Conservation (phyloP, 225 moss, liverwort and hornwort genomes). For the Marchantia paleacea region DNA sequence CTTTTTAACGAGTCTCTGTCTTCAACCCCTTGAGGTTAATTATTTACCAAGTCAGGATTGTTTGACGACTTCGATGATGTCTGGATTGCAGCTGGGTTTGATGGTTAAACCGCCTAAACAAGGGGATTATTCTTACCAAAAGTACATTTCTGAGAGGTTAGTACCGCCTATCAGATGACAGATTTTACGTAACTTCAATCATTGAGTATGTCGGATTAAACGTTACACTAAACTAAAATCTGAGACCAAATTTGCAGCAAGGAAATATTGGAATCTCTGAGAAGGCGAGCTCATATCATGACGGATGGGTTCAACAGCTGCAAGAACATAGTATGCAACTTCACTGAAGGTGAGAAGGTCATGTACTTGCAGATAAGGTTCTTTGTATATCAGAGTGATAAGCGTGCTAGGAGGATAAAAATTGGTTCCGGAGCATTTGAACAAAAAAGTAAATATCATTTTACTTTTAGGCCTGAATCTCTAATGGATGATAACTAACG, state of each 20-base stretch:
- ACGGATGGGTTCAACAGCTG: constrained; percentile 90
- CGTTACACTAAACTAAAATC: background rate
- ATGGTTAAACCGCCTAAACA: constrained; percentile 79
- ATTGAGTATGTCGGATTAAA: background rate
- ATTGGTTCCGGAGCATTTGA: no score
- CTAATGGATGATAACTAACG: background rate
- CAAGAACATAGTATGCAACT: constrained; percentile 74
- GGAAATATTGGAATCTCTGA: constrained; percentile 66
- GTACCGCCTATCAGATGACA: background rate
- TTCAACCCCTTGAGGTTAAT: background rate
- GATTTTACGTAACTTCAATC: background rate
- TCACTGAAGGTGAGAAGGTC: constrained; percentile 65
- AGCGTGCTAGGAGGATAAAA: no score
- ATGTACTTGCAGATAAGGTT: background rate
- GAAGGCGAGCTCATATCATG: constrained; percentile 81
- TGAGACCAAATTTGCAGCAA: constrained; percentile 46
- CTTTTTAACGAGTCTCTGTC: background rate
- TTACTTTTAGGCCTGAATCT: background rate
- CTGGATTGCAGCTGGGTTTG: constrained; percentile 62
- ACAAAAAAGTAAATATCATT: background rate
- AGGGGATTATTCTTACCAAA: constrained; percentile 72
- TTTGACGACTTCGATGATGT: background rate
- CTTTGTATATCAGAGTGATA: background rate
- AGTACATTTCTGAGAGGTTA: constrained; percentile 70
- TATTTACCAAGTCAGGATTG: background rate